phyloP scores from a whole-genome alignment of 106 monocot genomes.

The Dioscorea zingiberensis region DNA sequence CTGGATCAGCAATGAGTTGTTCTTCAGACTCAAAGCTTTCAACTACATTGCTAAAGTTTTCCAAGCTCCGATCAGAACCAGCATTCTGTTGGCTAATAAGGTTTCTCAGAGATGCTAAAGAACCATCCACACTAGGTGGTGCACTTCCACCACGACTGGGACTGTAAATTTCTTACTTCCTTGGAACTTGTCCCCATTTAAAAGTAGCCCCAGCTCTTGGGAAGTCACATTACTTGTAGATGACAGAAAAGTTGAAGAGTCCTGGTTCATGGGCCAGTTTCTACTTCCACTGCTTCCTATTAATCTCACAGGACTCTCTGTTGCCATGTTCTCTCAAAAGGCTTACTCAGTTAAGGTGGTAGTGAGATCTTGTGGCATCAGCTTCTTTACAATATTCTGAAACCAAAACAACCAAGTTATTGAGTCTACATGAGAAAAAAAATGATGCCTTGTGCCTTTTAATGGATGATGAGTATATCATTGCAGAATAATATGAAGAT shows the following conservation, averaged over 20 bases:
- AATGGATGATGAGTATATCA: no score
- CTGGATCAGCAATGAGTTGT: constrained; percentile 69
- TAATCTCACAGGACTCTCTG: constrained; percentile 64
- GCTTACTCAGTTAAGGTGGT: constrained; percentile 1
- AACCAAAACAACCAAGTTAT: neutral
- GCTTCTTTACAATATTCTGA: constrained; percentile 4
- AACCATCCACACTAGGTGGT: constrained; percentile 91
- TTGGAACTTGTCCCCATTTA: constrained; percentile 29
- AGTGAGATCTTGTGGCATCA: constrained; percentile 7
- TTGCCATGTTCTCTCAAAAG: constrained; percentile 47
- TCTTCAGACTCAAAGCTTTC: constrained; percentile 51
- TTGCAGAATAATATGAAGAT: no score
- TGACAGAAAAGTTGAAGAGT: constrained; percentile 24
- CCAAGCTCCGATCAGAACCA: constrained; percentile 28
- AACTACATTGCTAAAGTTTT: constrained; percentile 25
- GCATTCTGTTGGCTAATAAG: constrained; percentile 17
- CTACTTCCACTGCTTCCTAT: constrained; percentile 29
- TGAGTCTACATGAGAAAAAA: neutral
- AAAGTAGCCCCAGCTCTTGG: constrained; percentile 47
- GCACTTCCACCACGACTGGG: constrained; percentile 89
- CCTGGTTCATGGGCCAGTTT: constrained; percentile 46
- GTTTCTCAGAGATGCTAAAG: constrained; percentile 44
- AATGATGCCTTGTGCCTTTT: no score
- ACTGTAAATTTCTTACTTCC: constrained; percentile 27
- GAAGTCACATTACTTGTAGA: constrained; percentile 22